A percentile compares a stretch with the other conserved stretches of the same genome.
phyloP scores from a whole-genome alignment of 1,284 basidiomycete genomes.

The Trichosporon ovoides region DNA sequence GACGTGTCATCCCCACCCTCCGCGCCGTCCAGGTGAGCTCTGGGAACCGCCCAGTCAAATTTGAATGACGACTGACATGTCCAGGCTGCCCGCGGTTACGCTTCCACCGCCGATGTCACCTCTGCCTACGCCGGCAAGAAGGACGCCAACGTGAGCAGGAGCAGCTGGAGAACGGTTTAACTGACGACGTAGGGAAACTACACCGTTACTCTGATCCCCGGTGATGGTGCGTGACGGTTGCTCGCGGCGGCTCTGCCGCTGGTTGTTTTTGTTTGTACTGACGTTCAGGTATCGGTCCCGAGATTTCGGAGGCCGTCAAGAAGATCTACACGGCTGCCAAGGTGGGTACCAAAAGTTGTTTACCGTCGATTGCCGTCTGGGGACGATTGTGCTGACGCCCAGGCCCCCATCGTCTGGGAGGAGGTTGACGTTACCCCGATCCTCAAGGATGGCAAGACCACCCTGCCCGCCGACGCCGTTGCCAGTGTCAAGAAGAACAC shows the following conservation, averaged over 20 bases:
- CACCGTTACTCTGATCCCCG: slow-evolving; percentile 50
- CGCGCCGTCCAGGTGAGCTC: slow-evolving; percentile 5
- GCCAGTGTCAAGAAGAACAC: slow-evolving; percentile 93
- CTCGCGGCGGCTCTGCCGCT: neutral
- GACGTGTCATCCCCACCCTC: slow-evolving; percentile 1
- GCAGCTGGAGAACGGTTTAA: neutral
- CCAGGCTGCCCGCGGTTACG: slow-evolving; percentile 36
- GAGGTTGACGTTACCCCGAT: slow-evolving; percentile 97
- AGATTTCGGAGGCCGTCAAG: slow-evolving; percentile 95
- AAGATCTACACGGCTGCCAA: slow-evolving; percentile 84
- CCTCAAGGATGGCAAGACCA: slow-evolving; percentile 90
- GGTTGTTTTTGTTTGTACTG: neutral
- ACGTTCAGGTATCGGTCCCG: slow-evolving; percentile 86
- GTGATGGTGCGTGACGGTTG: slow-evolving; percentile 34
- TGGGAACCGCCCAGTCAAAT: neutral
- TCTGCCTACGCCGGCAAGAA: slow-evolving; percentile 84
- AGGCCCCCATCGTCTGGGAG: slow-evolving; percentile 98
- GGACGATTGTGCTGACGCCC: slow-evolving; percentile 8
- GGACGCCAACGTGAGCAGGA: slow-evolving; percentile 64
- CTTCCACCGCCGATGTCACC: slow-evolving; percentile 53
- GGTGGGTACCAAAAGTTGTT: slow-evolving; percentile 49
- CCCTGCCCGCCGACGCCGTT: slow-evolving; percentile 90
- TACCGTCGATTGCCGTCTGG: no score
- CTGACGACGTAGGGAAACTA: slow-evolving; percentile 72
- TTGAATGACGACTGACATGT: slow-evolving; percentile 10